phyloP scores from a whole-genome alignment of 2,329 filamentous ascomycete genomes.

The Colletotrichum spaethianum region DNA sequence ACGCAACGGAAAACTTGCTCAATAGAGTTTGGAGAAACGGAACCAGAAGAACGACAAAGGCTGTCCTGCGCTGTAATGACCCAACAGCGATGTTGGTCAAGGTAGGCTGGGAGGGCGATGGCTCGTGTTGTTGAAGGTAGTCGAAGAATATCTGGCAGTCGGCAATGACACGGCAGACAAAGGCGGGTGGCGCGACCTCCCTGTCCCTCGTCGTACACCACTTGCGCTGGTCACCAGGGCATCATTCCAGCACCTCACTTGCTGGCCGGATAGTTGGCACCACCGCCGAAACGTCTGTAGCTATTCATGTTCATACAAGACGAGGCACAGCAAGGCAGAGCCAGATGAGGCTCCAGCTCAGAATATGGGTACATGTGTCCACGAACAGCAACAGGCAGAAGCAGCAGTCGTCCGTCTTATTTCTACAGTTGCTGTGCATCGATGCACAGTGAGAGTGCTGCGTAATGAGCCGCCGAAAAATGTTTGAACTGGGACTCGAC shows the following conservation, averaged over 20 bases:
- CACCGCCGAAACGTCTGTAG: neutral
- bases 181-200: neutral
- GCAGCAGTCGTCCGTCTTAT: neutral
- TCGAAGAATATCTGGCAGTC: neutral
- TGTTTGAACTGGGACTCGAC: neutral
- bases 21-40: neutral
- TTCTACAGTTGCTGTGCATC: neutral
- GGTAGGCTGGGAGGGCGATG: neutral
- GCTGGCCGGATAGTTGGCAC: too few relatives aligned
- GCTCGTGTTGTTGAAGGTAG: neutral
- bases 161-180: slow-evolving; percentile 8
- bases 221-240: neutral
- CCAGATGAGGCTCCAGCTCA: slow-evolving; percentile 7
- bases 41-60: neutral
- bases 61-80: neutral
- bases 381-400: neutral
- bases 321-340: neutral
- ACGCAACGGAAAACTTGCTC: neutral
- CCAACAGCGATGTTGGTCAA: neutral
- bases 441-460: neutral
- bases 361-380: neutral
- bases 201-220: too few relatives aligned
- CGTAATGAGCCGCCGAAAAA: neutral
- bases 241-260: neutral
- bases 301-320: neutral